These are phyloP conservation scores for Cercospora janseana DNA, from an alignment of 2,329 filamentous ascomycete genomes.

Conservation along the genomic window DNA sequence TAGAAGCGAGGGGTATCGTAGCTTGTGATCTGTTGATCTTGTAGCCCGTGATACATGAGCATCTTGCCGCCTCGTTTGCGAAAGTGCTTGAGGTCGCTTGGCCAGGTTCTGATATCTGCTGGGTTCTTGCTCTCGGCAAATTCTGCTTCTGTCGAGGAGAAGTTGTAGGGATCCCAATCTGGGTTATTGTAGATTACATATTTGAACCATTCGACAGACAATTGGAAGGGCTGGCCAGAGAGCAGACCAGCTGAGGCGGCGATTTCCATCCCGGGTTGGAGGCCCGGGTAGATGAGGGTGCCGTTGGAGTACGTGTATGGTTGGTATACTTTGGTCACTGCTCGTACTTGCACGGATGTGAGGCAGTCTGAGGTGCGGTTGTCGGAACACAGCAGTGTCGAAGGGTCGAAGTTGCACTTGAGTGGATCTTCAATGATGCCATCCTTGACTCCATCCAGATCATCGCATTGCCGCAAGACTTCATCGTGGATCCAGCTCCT, in stretches of 20 bases:
- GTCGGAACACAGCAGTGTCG: conserved; percentile 39
- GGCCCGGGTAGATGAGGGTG: conserved; percentile 23
- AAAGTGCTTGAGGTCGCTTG: conserved; percentile 41
- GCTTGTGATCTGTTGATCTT: conserved; percentile 6
- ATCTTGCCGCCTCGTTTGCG: conserved; percentile 44
- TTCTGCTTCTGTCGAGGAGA: conserved; percentile 42
- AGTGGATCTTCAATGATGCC: conserved; percentile 49
- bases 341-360: background rate
- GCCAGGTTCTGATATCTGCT: conserved; percentile 41
- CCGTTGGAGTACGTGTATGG: conserved; percentile 1
- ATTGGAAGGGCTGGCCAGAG: conserved; percentile 45
- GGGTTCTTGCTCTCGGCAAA: conserved; percentile 38
- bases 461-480: conserved; percentile 50
- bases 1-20: conserved; percentile 11
- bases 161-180: conserved; percentile 40
- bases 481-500: conserved; percentile 42
- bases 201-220: conserved; percentile 51
- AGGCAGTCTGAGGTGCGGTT: background rate
- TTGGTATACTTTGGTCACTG: background rate
- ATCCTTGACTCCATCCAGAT: conserved; percentile 48
- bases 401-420: conserved; percentile 45
- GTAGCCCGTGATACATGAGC: conserved; percentile 35
- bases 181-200: conserved; percentile 49
- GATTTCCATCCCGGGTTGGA: conserved; percentile 35
- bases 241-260: conserved; percentile 42